Conservation (phyloP, 164 flowering plant species). For the Berberis thunbergii region DNA sequence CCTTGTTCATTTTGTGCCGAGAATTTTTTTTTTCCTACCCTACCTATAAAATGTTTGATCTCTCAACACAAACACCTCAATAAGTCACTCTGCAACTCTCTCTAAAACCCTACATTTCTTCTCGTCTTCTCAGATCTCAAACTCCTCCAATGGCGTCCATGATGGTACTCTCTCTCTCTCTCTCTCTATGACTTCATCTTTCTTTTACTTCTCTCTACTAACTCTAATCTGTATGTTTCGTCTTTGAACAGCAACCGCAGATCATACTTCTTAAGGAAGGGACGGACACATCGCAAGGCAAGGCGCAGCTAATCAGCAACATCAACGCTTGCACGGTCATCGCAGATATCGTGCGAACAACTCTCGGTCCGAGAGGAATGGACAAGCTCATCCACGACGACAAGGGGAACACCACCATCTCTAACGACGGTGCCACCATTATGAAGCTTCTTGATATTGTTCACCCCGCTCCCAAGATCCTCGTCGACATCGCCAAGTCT, state of each 20-base stretch:
- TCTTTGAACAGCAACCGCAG: slow-evolving; percentile 74
- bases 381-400: slow-evolving; percentile 97
- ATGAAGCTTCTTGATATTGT: slow-evolving; percentile 98
- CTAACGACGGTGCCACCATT: slow-evolving; percentile 98
- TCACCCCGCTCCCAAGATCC: slow-evolving; percentile 97
- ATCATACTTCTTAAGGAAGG: slow-evolving; percentile 94
- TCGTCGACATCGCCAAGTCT: slow-evolving; percentile 94
- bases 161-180: slow-evolving; percentile 28
- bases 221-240: not conserved
- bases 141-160: slow-evolving; percentile 39
- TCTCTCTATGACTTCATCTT: not conserved
- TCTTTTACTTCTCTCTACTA: not conserved
- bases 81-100: not conserved
- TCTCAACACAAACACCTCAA: no score
- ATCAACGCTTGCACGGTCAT: slow-evolving; percentile 87
- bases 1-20: no score
- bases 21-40: no score
- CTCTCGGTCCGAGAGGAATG: slow-evolving; percentile 97
- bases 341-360: slow-evolving; percentile 78
- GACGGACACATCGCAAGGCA: slow-evolving; percentile 97
- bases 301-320: slow-evolving; percentile 88
- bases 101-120: not conserved
- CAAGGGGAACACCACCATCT: slow-evolving; percentile 88
- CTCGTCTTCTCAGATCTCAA: not conserved
- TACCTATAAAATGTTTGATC: no score